Base-by-base conservation (phyloP, 2,329 filamentous ascomycete species). In the Akanthomyces muscarius region DNA sequence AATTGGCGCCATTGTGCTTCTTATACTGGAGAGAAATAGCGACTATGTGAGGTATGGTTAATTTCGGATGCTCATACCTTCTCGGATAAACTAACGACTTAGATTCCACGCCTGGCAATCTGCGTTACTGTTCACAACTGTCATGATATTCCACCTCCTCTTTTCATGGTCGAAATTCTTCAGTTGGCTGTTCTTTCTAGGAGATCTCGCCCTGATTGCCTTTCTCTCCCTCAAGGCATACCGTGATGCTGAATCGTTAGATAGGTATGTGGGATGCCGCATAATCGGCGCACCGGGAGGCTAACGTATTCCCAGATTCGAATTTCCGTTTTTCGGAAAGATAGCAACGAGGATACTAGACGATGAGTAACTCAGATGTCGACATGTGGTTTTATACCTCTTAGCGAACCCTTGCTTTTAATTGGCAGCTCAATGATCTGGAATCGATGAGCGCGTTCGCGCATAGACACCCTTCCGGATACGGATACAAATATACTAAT, bases 71-170 rank as follows among this genome's bases (percentile, higher is more conserved):
- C 18, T 30, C 16, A 11, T 33, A 5, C 11, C 30, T 33, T 41
- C 1, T 7, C 11, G n/a, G 18, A 56, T 56, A 10, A 33, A 10
- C 55, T 60, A 54, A 45, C 30, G 33, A 48, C 3, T 61, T 59
- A 48, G 91, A 66, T 98, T 98, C 69, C 95, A 99, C 75, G 95
- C 95, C 8, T 99, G 95, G 94, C 95, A 99, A 77, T 91, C 90
- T 7, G 88, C 89, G 66, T 81, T 97, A 70, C 76, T 96, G 3
- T 97, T 97, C 74, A 89, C 90, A 0, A 84, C 84, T 55, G 71
- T 86, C 63, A 85, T 93, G 75, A 76, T 96, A 58, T 68, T 97
- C 28, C 94, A 98, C 73, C 82, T 98, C 44, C 78, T 98, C 48
- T 89, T 98, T 75, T 89, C 88, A 14, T 97, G 92, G 90, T 94